Conservation (phyloP, 805 yeast genomes). For the Sugiyamaella valdiviana region DNA sequence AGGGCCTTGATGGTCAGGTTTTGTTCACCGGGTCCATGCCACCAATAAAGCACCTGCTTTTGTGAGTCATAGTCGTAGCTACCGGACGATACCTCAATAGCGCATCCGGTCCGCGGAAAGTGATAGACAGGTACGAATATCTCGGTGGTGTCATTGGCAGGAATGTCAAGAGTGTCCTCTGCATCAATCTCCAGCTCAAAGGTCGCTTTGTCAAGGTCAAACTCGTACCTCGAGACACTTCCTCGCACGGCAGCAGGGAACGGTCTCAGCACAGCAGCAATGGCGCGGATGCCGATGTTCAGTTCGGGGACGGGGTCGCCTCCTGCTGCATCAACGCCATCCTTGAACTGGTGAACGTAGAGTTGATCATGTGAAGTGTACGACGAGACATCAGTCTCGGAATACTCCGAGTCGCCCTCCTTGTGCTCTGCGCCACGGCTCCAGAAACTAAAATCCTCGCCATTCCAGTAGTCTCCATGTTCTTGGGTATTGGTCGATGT, state of each 20-base stretch:
- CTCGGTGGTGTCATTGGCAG: slow-evolving; percentile 43
- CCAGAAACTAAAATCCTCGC: slow-evolving; percentile 89
- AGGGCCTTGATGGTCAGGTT: slow-evolving; percentile 1
- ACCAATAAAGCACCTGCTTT: slow-evolving; percentile 63
- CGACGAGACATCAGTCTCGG: not conserved
- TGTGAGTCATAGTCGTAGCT: slow-evolving; percentile 45
- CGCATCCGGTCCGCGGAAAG: slow-evolving; percentile 45
- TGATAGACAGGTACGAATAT: slow-evolving; percentile 71
- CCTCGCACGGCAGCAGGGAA: slow-evolving; percentile 65
- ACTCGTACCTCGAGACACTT: slow-evolving; percentile 44
- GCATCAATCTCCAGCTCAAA: slow-evolving; percentile 45
- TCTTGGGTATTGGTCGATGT: slow-evolving; percentile 63
- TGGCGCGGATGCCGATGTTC: slow-evolving; percentile 64
- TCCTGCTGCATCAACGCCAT: slow-evolving; percentile 22
- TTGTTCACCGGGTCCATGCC: slow-evolving; percentile 36
- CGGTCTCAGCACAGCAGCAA: slow-evolving; percentile 72
- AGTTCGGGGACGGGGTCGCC: not conserved
- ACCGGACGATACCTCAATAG: slow-evolving; percentile 52
- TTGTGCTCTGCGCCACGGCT: slow-evolving; percentile 32
- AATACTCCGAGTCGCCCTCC: slow-evolving; percentile 15
- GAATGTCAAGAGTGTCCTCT: slow-evolving; percentile 10
- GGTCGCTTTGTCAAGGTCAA: slow-evolving; percentile 45
- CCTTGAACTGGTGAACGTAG: not conserved
- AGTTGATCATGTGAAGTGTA: not conserved
- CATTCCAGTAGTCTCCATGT: slow-evolving; percentile 91